Evolutionary conservation across 257 asterid species (phyloP).

Genomic region (Capsicum rhomboideum): DNA sequence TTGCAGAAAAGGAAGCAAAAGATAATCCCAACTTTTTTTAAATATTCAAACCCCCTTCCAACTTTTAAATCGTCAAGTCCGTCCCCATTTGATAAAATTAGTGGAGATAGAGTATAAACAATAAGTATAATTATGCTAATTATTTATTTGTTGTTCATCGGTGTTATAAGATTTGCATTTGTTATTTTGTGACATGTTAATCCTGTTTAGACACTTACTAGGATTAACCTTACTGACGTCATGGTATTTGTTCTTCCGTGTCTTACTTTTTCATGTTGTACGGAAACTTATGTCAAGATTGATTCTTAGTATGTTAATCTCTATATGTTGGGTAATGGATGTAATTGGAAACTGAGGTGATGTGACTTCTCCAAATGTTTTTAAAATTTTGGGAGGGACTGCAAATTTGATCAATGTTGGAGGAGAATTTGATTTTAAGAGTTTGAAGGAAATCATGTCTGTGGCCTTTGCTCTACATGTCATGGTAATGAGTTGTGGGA

Average conservation of each 20-base stretch:
- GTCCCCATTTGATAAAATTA: neutral
- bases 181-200: neutral
- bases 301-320: neutral
- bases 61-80: neutral
- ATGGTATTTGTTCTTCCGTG: neutral
- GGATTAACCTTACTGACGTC: neutral
- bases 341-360: neutral
- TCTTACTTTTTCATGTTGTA: neutral
- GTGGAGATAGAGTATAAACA: neutral
- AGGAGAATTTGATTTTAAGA: neutral
- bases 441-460: neutral
- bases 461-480: neutral
- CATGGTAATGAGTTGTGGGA: neutral
- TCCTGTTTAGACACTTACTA: neutral
- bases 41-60: neutral
- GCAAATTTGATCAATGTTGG: neutral
- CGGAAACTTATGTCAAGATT: neutral
- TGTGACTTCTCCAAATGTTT: neutral
- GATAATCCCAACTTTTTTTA: neutral
- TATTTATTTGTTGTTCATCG: neutral
- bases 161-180: neutral
- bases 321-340: neutral
- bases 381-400: neutral
- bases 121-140: neutral
- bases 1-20: neutral